Evolutionary conservation across 2,329 filamentous ascomycete genomes (phyloP).

Genomic region (Tolypocladium ovalisporum): DNA sequence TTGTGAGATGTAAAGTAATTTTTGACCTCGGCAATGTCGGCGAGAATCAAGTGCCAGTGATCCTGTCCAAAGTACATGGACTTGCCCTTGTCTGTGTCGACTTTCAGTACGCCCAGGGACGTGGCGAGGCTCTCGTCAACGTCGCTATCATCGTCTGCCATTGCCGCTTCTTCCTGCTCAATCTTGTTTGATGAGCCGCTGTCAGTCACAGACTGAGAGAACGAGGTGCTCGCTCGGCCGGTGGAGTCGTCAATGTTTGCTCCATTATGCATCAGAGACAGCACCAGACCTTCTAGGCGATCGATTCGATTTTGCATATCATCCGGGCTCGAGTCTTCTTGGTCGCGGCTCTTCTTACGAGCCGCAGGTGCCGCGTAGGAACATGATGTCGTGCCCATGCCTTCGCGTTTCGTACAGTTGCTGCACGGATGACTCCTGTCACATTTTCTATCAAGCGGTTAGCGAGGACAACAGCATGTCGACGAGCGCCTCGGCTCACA

Average conservation of each 20-base stretch:
- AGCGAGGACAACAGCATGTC: not conserved
- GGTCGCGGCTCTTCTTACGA: conserved; percentile 64
- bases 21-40: conserved; percentile 85
- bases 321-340: conserved; percentile 57
- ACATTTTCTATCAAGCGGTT: conserved; percentile 57
- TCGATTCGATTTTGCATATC: conserved; percentile 99
- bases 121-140: conserved; percentile 57
- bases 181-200: conserved; percentile 35
- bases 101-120: conserved; percentile 72
- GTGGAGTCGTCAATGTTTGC: conserved; percentile 34
- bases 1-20: conserved; percentile 81
- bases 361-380: conserved; percentile 64
- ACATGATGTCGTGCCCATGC: conserved; percentile 69
- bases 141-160: conserved; percentile 53
- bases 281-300: conserved; percentile 79
- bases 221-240: conserved; percentile 20
- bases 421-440: conserved; percentile 85
- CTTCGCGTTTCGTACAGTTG: conserved; percentile 87
- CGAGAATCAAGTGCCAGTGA: conserved; percentile 71
- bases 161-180: conserved; percentile 46
- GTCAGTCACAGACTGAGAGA: conserved; percentile 26
- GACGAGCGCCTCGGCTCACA: conserved; percentile 13
- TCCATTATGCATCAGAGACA: conserved; percentile 89
- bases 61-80: conserved; percentile 73
- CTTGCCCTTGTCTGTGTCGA: conserved; percentile 66